Conservation (phyloP, 2,329 filamentous ascomycete genomes). For the Rutstroemia sp. region DNA sequence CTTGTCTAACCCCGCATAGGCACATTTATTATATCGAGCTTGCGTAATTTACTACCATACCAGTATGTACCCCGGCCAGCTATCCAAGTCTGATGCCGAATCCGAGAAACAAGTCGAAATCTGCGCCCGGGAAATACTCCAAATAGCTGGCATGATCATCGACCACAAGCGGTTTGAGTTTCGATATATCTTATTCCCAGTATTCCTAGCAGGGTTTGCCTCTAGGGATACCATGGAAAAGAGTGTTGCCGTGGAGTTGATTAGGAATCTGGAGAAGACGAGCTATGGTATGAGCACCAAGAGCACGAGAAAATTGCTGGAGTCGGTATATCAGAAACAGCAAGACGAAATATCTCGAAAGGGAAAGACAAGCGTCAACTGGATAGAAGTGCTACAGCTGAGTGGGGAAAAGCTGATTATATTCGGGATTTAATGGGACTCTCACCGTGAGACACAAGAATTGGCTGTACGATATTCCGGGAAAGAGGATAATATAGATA, state of each 20-base stretch:
- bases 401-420: constrained; percentile 41
- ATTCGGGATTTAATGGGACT: constrained; percentile 36
- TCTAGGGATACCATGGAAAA: constrained; percentile 35
- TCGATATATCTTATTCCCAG: constrained; percentile 42
- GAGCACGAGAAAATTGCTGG: constrained; percentile 37
- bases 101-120: constrained; percentile 36
- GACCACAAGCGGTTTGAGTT: constrained; percentile 33
- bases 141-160: constrained; percentile 35
- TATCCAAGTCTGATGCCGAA: constrained; percentile 32
- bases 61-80: constrained; percentile 44
- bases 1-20: constrained; percentile 22
- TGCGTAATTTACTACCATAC: constrained; percentile 45
- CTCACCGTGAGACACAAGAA: no score
- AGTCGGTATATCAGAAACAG: constrained; percentile 28
- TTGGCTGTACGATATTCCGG: no score
- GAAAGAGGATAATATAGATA: no score
- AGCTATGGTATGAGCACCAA: constrained; percentile 41
- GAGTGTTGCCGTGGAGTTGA: constrained; percentile 39
- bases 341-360: constrained; percentile 28
- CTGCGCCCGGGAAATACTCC: constrained; percentile 38
- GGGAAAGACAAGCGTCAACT: constrained; percentile 40
- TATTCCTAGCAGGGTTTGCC: constrained; percentile 46
- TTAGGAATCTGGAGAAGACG: constrained; percentile 39
- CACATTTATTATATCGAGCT: constrained; percentile 40
- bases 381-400: constrained; percentile 40